Evolutionary conservation across 1,284 basidiomycete genomes (phyloP), one percentile per base, ranked within the genome.

Genomic region (Fomitopsis pinicola): DNA sequence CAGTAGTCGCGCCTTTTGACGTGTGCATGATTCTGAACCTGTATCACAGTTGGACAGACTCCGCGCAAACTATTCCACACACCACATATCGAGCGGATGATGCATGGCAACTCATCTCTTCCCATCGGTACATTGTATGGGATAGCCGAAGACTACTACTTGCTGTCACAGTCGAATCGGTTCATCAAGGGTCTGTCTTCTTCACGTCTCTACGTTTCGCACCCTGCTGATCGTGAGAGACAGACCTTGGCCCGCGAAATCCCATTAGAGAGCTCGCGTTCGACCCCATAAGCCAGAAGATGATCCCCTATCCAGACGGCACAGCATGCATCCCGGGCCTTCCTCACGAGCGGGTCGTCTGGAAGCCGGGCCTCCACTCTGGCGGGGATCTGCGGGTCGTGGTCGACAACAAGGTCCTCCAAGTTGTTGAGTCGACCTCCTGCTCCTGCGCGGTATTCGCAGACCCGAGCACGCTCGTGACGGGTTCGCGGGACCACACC

Each of bases 1-100:
- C 66, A 58, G 82, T 67, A 2, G n/a, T 22, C 19, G 4, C 17
- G 3, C 19, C 8, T 56, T 60, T 22, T 60, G 5, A 9, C 53
- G 6, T 22, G 10, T 15, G 22, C 14, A 17, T 17, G 44, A 12
- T 9, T 22, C 26, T 50, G 28, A n/a, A 33, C 5, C 30, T 33
- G 12, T 19, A 3, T 45, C 58, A 5, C 66, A 92, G 92, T 96
- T 69, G 94, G 94, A 17, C 94, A 96, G 75, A 96, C 95, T 0
- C 94, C 94, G 1, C 81, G 87, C 30, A 94, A 94, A 71, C 82
- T 98, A n/a, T 98, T 98, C 75, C 80, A 78, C n/a, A 71, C 78
- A 1, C 85, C 93, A 3, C 96, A 98, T 78, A 94, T 94, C 0
- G 76, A 81, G 46, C 83, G 94, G 17, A 83, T 87, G 65, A 81